Conservation (phyloP, 202 grass and related monocot genomes). For the Schoenoplectus tabernaemontani region DNA sequence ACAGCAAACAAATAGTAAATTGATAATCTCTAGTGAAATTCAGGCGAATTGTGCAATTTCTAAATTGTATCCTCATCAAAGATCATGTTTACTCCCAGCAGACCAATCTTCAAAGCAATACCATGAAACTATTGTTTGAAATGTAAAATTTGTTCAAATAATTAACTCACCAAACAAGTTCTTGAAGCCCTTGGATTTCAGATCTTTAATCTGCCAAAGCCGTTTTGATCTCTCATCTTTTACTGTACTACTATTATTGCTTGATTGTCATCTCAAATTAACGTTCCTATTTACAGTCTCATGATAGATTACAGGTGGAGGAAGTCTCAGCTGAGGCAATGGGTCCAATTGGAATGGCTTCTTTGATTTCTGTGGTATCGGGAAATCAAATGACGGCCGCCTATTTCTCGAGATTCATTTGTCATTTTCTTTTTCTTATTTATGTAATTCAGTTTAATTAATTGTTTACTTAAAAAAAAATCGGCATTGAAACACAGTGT, state of each 20-base stretch:
- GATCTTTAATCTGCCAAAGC: conserved; percentile 79
- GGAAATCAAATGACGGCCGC: too few relatives aligned
- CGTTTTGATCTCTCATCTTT: conserved; percentile 57
- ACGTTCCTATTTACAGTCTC: conserved; percentile 70
- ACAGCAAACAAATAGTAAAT: background rate
- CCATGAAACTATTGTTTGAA: background rate
- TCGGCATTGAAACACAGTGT: too few relatives aligned
- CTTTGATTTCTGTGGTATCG: conserved; percentile 79
- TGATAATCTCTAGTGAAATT: background rate
- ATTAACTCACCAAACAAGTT: conserved; percentile 58
- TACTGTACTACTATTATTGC: conserved; percentile 30
- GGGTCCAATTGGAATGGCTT: conserved; percentile 56
- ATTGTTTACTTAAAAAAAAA: too few relatives aligned
- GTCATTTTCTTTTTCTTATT: too few relatives aligned
- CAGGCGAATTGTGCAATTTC: background rate
- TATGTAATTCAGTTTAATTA: too few relatives aligned
- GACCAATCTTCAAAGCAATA: too few relatives aligned
- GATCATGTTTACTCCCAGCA: background rate
- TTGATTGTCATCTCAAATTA: conserved; percentile 48
- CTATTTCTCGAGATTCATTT: too few relatives aligned
- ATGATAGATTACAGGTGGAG: conserved; percentile 86
- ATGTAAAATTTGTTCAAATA: conserved; percentile 4
- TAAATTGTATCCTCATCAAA: background rate
- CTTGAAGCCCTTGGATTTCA: conserved; percentile 59
- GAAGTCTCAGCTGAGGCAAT: conserved; percentile 75